These are phyloP conservation scores for Lumnitzera littorea DNA, from an alignment of 345 rosid genomes.

Conservation along the genomic window DNA sequence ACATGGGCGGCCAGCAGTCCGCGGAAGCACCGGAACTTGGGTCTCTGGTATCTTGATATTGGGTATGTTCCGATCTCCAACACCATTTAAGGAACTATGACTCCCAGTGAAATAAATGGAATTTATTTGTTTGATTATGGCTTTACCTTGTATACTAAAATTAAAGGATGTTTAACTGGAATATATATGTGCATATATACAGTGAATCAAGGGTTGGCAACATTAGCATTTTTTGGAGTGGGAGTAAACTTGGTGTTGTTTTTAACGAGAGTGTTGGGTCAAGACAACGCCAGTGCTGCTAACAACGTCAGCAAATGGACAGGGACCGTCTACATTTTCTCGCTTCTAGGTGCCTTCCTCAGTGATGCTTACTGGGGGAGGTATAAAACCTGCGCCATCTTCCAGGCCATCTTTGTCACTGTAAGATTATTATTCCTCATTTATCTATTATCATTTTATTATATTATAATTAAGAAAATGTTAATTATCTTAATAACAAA, in stretches of 20 bases:
- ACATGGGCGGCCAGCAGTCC: constrained; percentile 62
- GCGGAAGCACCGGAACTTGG: constrained; percentile 75
- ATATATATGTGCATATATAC: neutral
- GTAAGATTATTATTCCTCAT: constrained; percentile 30
- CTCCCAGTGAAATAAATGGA: neutral
- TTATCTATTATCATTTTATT: neutral
- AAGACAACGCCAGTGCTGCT: constrained; percentile 88
- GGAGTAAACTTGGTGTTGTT: constrained; percentile 90
- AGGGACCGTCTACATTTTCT: constrained; percentile 92
- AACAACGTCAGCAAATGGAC: constrained; percentile 98
- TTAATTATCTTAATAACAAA: too few species aligned
- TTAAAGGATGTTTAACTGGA: too few species aligned
- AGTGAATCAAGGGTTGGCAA: constrained; percentile 97
- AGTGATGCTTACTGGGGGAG: constrained; percentile 99
- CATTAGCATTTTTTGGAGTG: constrained; percentile 90
- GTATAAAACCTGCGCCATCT: constrained; percentile 86
- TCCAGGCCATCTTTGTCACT: constrained; percentile 75
- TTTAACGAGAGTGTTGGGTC: constrained; percentile 79
- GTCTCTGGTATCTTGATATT: constrained; percentile 65
- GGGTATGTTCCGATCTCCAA: constrained; percentile 25
- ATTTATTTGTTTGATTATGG: neutral
- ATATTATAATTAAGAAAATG: too few species aligned
- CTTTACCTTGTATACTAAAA: neutral
- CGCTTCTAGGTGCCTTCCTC: constrained; percentile 92
- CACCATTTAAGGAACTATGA: too few species aligned